Conservation (phyloP, 371 early-diverging fungal species). For the Smittium culicis region DNA sequence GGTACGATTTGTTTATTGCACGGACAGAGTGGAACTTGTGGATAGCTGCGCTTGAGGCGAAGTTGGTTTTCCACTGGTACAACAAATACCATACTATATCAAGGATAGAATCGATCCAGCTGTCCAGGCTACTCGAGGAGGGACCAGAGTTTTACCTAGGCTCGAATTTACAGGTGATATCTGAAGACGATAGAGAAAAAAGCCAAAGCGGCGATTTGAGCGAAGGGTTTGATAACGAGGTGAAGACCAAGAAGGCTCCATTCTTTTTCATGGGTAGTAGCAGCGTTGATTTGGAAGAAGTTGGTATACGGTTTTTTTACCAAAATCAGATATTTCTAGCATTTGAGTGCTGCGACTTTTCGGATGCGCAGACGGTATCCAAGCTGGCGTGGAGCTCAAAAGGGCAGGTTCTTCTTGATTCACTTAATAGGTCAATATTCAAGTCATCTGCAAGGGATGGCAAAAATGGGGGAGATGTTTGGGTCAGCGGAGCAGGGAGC, state of each 20-base stretch:
- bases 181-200: background rate
- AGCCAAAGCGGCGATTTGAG: conserved; percentile 5
- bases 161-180: no score
- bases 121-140: no score
- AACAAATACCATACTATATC: conserved; percentile 28
- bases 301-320: conserved; percentile 27
- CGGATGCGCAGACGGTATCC: conserved; percentile 23
- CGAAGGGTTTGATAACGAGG: conserved; percentile 23
- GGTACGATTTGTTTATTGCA: conserved; percentile 37
- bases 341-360: conserved; percentile 28
- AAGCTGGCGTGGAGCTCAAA: conserved; percentile 31
- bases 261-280: background rate
- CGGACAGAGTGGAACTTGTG: conserved; percentile 39
- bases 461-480: background rate
- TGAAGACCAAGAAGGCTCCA: background rate
- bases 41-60: conserved; percentile 35
- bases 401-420: conserved; percentile 23
- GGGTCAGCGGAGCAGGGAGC: background rate
- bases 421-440: conserved; percentile 24
- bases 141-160: conserved; percentile 25
- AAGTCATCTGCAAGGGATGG: background rate
- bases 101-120: no score
- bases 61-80: conserved; percentile 31
- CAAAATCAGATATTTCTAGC: conserved; percentile 27
- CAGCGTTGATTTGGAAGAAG: conserved; percentile 8